phyloP scores from a whole-genome alignment of 1,284 basidiomycete genomes.

The Ceratobasidium papillatum region DNA sequence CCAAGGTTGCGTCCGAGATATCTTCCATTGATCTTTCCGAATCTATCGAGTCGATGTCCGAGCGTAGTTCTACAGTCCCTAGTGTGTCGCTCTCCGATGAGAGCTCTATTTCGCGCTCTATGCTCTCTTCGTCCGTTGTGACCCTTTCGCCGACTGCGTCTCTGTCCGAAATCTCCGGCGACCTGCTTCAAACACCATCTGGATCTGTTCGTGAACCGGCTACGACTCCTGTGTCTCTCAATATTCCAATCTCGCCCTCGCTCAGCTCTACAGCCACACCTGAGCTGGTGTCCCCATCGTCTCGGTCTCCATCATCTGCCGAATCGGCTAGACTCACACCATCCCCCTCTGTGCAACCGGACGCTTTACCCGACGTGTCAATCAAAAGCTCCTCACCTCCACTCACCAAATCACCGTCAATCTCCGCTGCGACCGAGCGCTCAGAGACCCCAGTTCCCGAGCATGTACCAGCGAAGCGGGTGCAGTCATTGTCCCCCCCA shows the following conservation, averaged over 20 bases:
- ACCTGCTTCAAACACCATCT: not conserved
- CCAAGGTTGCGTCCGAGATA: slow-evolving; percentile 5
- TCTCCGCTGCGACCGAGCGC: slow-evolving; percentile 17
- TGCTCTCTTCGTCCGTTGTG: slow-evolving; percentile 21
- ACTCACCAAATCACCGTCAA: slow-evolving; percentile 26
- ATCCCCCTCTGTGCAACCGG: slow-evolving; percentile 29
- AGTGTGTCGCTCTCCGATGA: slow-evolving; percentile 20
- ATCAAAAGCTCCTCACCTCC: slow-evolving; percentile 33
- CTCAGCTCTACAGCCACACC: slow-evolving; percentile 28
- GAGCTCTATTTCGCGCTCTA: slow-evolving; percentile 28
- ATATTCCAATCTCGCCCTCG: slow-evolving; percentile 19
- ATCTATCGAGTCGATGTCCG: slow-evolving; percentile 29
- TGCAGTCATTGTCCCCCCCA: slow-evolving; percentile 22
- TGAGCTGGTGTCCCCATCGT: not conserved
- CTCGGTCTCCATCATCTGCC: slow-evolving; percentile 15
- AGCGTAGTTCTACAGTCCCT: not conserved
- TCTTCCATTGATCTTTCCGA: slow-evolving; percentile 20
- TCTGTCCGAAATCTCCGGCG: slow-evolving; percentile 8
- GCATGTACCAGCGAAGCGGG: slow-evolving; percentile 20
- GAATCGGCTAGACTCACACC: slow-evolving; percentile 21
- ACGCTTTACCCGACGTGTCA: not conserved
- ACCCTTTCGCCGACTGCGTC: not conserved
- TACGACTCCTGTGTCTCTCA: not conserved
- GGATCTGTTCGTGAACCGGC: not conserved
- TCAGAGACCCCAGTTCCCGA: slow-evolving; percentile 18